Evolutionary conservation across 208 protist genomes (phyloP).

Genomic region (Trypanosoma rangeli): DNA sequence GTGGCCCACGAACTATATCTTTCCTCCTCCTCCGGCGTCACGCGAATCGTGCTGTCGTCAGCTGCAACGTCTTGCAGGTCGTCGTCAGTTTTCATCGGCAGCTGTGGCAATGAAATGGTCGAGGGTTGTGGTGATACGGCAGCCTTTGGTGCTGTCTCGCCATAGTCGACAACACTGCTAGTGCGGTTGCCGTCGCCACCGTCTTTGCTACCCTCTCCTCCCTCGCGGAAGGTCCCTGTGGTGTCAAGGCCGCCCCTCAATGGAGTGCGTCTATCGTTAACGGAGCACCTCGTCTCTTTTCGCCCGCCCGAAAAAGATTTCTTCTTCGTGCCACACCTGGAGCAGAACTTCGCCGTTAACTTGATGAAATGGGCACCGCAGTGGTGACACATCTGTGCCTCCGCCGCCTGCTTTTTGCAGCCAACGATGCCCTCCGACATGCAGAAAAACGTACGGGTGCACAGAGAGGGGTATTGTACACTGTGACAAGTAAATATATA

Average conservation of each 20-base stretch:
- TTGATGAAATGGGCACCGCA: constrained; percentile 76
- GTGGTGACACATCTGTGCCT: constrained; percentile 33
- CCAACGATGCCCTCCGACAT: constrained; percentile 1
- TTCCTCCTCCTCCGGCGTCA: constrained; percentile 71
- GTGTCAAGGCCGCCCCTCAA: not conserved
- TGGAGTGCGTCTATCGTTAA: not conserved
- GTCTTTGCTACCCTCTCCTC: not conserved
- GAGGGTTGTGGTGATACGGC: not conserved
- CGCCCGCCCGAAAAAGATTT: not conserved
- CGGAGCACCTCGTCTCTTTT: not conserved
- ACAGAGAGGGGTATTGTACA: not conserved
- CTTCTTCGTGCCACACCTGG: constrained; percentile 74
- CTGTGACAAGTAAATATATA: too few relatives aligned
- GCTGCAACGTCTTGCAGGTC: constrained; percentile 13
- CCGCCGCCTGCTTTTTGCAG: not conserved
- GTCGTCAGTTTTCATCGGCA: constrained; percentile 1
- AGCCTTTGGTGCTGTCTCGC: not conserved
- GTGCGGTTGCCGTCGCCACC: not conserved
- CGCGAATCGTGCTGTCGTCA: constrained; percentile 47
- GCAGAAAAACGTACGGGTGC: not conserved
- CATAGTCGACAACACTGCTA: not conserved
- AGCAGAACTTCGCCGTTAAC: constrained; percentile 77
- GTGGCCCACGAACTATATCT: constrained; percentile 78
- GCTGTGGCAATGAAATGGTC: not conserved
- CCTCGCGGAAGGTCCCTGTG: constrained; percentile 1